Conservation (phyloP, 306 rosid genomes). For the Ormosia emarginata region DNA sequence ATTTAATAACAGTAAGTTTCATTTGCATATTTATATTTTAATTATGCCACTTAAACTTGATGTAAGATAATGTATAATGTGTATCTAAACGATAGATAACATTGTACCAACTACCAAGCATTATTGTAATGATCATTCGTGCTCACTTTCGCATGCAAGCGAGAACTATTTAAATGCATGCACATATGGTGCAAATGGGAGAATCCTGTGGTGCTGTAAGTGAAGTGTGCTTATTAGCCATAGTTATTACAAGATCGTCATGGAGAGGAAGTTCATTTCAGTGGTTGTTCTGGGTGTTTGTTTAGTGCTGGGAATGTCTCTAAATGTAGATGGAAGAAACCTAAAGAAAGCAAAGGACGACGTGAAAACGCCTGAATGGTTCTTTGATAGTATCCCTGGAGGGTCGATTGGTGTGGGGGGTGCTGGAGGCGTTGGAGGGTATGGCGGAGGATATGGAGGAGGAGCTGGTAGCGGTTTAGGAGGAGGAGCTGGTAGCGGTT, state of each 20-base stretch:
- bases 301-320: conserved; percentile 28
- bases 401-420: not conserved
- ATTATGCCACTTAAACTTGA: too few relatives aligned
- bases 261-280: conserved; percentile 37
- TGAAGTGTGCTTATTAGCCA: not conserved
- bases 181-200: not conserved
- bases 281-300: conserved; percentile 34
- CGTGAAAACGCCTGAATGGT: conserved; percentile 44
- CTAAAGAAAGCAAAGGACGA: conserved; percentile 31
- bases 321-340: conserved; percentile 37
- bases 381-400: conserved; percentile 26
- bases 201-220: not conserved
- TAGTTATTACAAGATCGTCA: not conserved
- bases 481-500: conserved; percentile 18
- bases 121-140: not conserved
- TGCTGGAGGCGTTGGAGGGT: not conserved
- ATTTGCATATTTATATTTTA: too few relatives aligned
- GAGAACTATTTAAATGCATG: conserved; percentile 32
- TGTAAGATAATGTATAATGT: not conserved
- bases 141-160: not conserved
- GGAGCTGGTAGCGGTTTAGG: not conserved
- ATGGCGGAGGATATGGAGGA: not conserved
- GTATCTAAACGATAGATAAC: too few relatives aligned
- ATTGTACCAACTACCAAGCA: not conserved
- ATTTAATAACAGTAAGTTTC: not conserved